phyloP scores from a whole-genome alignment of 2,329 filamentous ascomycete species.

The Neobulgaria alba region DNA sequence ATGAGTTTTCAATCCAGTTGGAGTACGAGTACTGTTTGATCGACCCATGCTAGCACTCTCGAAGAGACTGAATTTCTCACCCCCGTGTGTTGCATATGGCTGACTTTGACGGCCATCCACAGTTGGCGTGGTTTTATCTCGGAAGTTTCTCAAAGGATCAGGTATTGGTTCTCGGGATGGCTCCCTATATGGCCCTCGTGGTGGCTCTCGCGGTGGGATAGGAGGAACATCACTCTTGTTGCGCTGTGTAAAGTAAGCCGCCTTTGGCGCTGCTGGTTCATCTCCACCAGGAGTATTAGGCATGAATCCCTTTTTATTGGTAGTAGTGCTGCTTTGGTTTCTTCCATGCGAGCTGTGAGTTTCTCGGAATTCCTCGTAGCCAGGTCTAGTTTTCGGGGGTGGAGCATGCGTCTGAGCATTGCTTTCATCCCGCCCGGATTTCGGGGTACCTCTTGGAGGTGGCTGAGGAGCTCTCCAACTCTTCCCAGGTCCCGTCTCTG shows the following conservation, averaged over 20 bases:
- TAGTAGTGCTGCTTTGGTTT: constrained; percentile 16
- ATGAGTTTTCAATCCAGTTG: constrained; percentile 5
- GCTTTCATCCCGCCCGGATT: constrained; percentile 20
- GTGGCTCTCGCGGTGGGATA: constrained; percentile 17
- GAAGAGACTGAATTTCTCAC: constrained; percentile 51
- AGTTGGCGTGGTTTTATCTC: constrained; percentile 27
- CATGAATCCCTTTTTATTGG: constrained; percentile 26
- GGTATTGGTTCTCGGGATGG: constrained; percentile 7
- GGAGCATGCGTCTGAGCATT: constrained; percentile 12
- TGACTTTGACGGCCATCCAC: constrained; percentile 47
- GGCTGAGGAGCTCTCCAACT: constrained; percentile 15
- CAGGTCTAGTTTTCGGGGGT: constrained; percentile 14
- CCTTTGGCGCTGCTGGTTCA: constrained; percentile 26
- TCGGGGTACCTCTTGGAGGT: constrained; percentile 19
- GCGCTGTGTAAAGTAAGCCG: constrained; percentile 25
- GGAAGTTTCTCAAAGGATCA: constrained; percentile 42
- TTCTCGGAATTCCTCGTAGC: constrained; percentile 18
- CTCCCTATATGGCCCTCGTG: constrained; percentile 1
- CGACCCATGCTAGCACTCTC: constrained; percentile 32
- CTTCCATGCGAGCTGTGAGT: constrained; percentile 11
- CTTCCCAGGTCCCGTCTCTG: constrained; percentile 11
- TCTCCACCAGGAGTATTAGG: constrained; percentile 26
- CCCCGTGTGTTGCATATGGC: constrained; percentile 46
- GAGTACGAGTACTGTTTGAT: constrained; percentile 25
- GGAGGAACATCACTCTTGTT: constrained; percentile 18